Base-by-base conservation (phyloP, 345 rosid species). In the Eucalyptus brandiana region DNA sequence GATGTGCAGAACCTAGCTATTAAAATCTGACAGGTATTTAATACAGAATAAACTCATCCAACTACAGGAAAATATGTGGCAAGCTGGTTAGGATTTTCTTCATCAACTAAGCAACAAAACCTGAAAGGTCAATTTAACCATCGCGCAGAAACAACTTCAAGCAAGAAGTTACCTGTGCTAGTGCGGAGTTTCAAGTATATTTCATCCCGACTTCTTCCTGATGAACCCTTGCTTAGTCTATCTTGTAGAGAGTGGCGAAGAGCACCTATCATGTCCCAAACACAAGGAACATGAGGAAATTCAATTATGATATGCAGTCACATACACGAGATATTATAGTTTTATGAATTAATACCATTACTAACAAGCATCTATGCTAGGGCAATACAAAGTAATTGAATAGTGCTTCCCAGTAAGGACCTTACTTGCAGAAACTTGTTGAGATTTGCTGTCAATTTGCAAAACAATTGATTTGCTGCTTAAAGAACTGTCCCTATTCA, bases 361-460 rank as follows among this genome's bases (percentile, higher is more conserved):
- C 80, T 49, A 37, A 47, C 54, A 72, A 49, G 45, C 89, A 34
- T 51, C 44, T 48, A 67, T 72, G 30, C 53, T 65, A 67, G 28
- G 34, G 80, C 19, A 89, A 86, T 67, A 50, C 42, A 48, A 86
- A 60, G 21, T 67, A 86, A 28, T 65, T 24, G 54, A 47, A 69
- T 50, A 51, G 83, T 47, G 72, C 86, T 34, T 87, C 56, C 40
- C 28, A 80, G 23, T 53, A 76, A 58, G 89, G 83, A 44, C 54
- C 92, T 92, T 85, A 97, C 99, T 97, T 91, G 99, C 98, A 93
- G 99, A 96, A 87, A 96, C 99, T 91, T 93, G 97, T 92, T 97
- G 98, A 88, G 96, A 90, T 93, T 95, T 96, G 87, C 91, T 96
- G 93, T 97, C 99, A 87, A 97, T 97, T 92, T 96, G 99, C 90